These are phyloP conservation scores for Hydrangea macrophylla DNA, from an alignment of 148 eudicot species.

Conservation along the genomic window DNA sequence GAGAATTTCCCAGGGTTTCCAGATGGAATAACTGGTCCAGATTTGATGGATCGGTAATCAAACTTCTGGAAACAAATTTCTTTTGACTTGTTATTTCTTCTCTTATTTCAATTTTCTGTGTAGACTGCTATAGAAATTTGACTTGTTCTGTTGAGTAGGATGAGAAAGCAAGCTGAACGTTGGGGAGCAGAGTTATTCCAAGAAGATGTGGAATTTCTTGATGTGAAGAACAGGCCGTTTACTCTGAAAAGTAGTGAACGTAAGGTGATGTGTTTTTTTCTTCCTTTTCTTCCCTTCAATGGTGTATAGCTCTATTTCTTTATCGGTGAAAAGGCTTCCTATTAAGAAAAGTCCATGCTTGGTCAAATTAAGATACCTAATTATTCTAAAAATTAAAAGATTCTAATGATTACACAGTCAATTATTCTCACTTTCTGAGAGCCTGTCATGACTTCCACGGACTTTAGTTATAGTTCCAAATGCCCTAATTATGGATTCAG, in stretches of 20 bases:
- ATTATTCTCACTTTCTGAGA: too few relatives aligned
- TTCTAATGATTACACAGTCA: too few relatives aligned
- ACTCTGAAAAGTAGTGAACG: constrained; percentile 91
- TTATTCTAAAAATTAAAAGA: too few relatives aligned
- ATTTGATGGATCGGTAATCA: constrained; percentile 86
- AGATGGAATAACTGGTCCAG: constrained; percentile 98
- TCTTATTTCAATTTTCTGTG: background rate
- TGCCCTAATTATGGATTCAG: too few relatives aligned
- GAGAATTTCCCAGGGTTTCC: constrained; percentile 99
- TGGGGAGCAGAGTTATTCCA: constrained; percentile 96
- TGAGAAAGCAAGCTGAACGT: constrained; percentile 90
- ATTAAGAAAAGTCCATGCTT: too few relatives aligned
- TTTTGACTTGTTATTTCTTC: background rate
- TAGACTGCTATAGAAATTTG: constrained; percentile 8
- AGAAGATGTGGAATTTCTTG: constrained; percentile 94
- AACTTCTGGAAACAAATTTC: background rate
- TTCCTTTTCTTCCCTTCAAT: too few relatives aligned
- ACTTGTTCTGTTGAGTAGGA: constrained; percentile 41
- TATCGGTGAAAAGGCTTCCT: background rate
- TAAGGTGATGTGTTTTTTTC: constrained; percentile 50
- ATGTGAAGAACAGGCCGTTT: constrained; percentile 74
- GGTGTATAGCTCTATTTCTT: background rate
- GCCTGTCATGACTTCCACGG: too few relatives aligned
- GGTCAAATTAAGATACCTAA: too few relatives aligned
- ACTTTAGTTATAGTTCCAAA: too few relatives aligned